Conservation (phyloP, 23 red algal genomes). For the Agarophyton chilense region DNA sequence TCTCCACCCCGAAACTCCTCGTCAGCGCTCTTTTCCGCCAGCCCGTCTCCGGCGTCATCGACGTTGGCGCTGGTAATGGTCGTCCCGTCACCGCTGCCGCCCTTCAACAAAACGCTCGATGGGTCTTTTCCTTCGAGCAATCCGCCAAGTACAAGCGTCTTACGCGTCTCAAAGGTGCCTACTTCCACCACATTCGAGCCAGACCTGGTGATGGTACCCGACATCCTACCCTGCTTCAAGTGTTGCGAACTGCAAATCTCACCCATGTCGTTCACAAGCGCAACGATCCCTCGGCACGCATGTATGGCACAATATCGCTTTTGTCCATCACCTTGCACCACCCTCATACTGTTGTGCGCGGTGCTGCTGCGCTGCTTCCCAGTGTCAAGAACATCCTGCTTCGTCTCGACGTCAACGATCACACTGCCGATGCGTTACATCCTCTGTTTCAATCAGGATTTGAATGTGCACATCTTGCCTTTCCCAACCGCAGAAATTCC, state of each 20-base stretch:
- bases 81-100: constrained; percentile 5
- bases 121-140: constrained; percentile 23
- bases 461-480: constrained; percentile 31
- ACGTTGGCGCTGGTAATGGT: constrained; percentile 18
- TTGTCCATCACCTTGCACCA: neutral
- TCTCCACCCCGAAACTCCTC: neutral
- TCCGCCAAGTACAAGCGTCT: neutral
- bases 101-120: neutral
- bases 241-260: neutral
- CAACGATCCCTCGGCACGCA: neutral
- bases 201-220: neutral
- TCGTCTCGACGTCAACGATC: neutral
- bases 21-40: neutral
- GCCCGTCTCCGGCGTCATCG: constrained; percentile 1
- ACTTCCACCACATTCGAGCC: neutral
- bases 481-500: neutral
- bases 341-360: neutral
- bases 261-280: neutral
- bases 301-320: neutral
- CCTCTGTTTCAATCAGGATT: neutral
- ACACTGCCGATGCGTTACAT: neutral
- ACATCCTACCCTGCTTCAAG: neutral
- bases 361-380: neutral
- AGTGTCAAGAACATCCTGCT: constrained; percentile 4
- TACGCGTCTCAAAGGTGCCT: neutral